Conservation (phyloP, 768 basidiomycete genomes). For the Daedaleopsis nitida region DNA sequence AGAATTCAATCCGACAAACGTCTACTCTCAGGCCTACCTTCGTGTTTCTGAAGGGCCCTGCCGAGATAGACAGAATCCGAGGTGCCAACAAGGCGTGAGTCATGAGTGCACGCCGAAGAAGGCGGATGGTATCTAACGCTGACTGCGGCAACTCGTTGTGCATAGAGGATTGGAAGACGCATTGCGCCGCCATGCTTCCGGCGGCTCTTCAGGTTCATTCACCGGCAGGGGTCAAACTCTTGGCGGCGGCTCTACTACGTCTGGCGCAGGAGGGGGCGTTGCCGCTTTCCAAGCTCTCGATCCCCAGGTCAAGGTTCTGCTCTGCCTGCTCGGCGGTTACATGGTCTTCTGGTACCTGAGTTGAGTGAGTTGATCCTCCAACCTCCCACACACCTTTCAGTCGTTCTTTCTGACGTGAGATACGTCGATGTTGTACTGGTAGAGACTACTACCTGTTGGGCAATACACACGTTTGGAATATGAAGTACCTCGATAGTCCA, state of each 20-base stretch:
- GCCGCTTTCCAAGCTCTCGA: slow-evolving; percentile 52
- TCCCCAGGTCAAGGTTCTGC: slow-evolving; percentile 66
- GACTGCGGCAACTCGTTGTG: background rate
- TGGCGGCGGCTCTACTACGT: slow-evolving; percentile 44
- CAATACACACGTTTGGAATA: no score
- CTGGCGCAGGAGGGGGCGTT: slow-evolving; percentile 37
- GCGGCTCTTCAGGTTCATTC: slow-evolving; percentile 50
- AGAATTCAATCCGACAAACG: background rate
- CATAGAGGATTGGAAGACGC: slow-evolving; percentile 62
- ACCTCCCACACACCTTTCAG: background rate
- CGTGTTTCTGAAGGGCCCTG: slow-evolving; percentile 68
- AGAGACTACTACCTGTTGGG: no score
- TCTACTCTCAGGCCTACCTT: slow-evolving; percentile 71
- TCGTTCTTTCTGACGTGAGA: background rate
- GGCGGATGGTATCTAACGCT: no score
- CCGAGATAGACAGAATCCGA: slow-evolving; percentile 69
- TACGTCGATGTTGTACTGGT: background rate
- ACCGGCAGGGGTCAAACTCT: slow-evolving; percentile 75
- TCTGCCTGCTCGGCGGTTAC: slow-evolving; percentile 67
- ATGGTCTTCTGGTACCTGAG: slow-evolving; percentile 50
- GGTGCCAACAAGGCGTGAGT: slow-evolving; percentile 71
- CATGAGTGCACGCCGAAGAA: no score
- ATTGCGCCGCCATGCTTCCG: slow-evolving; percentile 53
- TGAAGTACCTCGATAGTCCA: no score
- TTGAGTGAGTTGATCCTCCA: slow-evolving; percentile 10